Conservation (phyloP, 768 basidiomycete genomes). For the Pholiota microspora region DNA sequence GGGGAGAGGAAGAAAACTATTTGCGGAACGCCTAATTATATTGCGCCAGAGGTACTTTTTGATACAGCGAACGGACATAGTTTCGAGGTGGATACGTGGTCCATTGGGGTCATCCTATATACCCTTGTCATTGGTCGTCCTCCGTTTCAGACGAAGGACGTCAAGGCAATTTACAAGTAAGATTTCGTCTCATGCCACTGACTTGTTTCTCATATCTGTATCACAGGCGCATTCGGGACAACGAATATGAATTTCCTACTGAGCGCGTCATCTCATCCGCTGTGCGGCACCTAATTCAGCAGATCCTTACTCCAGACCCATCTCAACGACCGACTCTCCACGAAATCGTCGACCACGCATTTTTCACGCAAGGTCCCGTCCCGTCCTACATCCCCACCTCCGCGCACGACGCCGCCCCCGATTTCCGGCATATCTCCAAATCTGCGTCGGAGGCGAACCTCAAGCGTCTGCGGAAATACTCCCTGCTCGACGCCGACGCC, state of each 20-base stretch:
- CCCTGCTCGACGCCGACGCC: slow-evolving; percentile 61
- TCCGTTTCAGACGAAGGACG: slow-evolving; percentile 98
- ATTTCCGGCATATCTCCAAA: slow-evolving; percentile 68
- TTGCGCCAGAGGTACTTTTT: slow-evolving; percentile 96
- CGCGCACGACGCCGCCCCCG: slow-evolving; percentile 72
- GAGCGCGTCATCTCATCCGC: slow-evolving; percentile 71
- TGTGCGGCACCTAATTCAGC: slow-evolving; percentile 73
- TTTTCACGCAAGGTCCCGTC: slow-evolving; percentile 80
- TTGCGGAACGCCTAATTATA: slow-evolving; percentile 98
- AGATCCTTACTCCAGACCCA: slow-evolving; percentile 85
- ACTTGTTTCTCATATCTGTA: slow-evolving; percentile 6
- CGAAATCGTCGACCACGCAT: slow-evolving; percentile 81
- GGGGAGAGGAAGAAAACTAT: slow-evolving; percentile 99
- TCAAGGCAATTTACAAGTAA: slow-evolving; percentile 93
- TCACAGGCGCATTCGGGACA: slow-evolving; percentile 84
- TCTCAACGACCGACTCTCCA: slow-evolving; percentile 78
- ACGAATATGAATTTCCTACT: slow-evolving; percentile 88
- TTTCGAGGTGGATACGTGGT: slow-evolving; percentile 99
- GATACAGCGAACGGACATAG: slow-evolving; percentile 95
- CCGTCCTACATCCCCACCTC: slow-evolving; percentile 79
- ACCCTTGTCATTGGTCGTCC: slow-evolving; percentile 94
- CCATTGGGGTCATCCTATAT: slow-evolving; percentile 94
- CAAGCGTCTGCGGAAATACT: slow-evolving; percentile 56
- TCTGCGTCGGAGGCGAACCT: slow-evolving; percentile 69
- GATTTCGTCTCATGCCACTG: slow-evolving; percentile 17